Evolutionary conservation across 2,329 filamentous ascomycete species (phyloP), one percentile per base, ranked within the genome.

Genomic region (Ramularia endophylla): DNA sequence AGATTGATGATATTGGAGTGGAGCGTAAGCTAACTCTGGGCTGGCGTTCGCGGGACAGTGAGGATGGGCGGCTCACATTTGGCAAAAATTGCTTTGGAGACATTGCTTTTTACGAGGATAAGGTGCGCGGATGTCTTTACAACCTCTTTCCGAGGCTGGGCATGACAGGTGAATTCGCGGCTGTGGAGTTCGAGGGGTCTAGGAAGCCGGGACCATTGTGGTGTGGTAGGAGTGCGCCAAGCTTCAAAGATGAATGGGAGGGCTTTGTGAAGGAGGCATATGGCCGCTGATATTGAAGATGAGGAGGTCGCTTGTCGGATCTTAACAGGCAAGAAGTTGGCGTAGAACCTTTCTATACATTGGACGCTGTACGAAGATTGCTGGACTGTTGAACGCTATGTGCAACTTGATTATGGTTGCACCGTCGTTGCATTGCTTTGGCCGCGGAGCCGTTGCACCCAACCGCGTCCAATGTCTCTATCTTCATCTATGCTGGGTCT

Each of bases 11-110:
- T 13, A 38, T 52, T 25, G 9, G 50, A 40, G 5, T 54, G 48
- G 17, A 45, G n/a, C 36, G 36, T 8, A 40, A 20, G 3, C 30
- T 55, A 12, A 35, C 35, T 0, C 54, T 57, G 22, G 55, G 55
- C 6, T 65, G 61, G 62, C 61, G 63, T 8, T 52, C 63, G 12
- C 46, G 53, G 3, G 53, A 65, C 38, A 36, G 39, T n/a, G 40
- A 59, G 5, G 52, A 41, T 0, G 48, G 55, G 1, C 27, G 48
- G 12, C 17, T 62, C 29, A 43, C 35, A 6, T 65, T 66, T 36
- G 62, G 61, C 2, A 55, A 56, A 33, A 53, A 53, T 3, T 63
- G 61, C 20, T 61, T 56, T 15, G 64, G 64, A 3, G 32, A 56
- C 8, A 62, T 64, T 13, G 52, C 47, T n/a, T 61, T 65, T 29